Conservation (phyloP, 257 asterid genomes). For the Solanum lignicaule region DNA sequence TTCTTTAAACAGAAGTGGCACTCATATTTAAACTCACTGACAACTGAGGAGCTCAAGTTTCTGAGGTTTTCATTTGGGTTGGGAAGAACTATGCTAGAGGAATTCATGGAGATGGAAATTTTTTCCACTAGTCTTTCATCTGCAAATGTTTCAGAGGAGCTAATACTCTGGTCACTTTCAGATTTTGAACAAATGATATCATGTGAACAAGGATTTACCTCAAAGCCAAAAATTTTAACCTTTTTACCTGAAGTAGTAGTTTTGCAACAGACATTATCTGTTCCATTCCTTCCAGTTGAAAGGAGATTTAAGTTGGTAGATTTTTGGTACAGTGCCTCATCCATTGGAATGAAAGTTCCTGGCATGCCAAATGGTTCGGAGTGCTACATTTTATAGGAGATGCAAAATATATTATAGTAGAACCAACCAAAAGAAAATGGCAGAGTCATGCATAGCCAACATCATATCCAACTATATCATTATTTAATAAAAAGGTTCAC, state of each 20-base stretch:
- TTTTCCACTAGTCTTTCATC: neutral
- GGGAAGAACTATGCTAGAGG: neutral
- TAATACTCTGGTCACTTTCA: neutral
- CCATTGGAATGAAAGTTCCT: neutral
- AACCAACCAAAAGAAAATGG: neutral
- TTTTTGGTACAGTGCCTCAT: neutral
- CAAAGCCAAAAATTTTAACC: slow-evolving; percentile 11
- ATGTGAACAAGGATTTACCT: neutral
- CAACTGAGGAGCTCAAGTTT: neutral
- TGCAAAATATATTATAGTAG: neutral
- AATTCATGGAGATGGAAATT: neutral
- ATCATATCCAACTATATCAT: neutral
- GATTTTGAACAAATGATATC: neutral
- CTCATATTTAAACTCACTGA: neutral
- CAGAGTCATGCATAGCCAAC: neutral
- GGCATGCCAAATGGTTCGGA: neutral
- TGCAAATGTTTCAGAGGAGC: neutral
- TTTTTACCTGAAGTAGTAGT: neutral
- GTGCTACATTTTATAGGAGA: neutral
- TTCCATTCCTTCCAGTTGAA: neutral
- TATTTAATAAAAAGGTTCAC: neutral
- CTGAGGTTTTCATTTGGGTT: neutral
- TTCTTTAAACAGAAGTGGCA: slow-evolving; percentile 2
- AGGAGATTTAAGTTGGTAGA: neutral
- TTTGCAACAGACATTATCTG: neutral